Base-by-base conservation (phyloP, 768 basidiomycete species). In the Bullera alba region DNA sequence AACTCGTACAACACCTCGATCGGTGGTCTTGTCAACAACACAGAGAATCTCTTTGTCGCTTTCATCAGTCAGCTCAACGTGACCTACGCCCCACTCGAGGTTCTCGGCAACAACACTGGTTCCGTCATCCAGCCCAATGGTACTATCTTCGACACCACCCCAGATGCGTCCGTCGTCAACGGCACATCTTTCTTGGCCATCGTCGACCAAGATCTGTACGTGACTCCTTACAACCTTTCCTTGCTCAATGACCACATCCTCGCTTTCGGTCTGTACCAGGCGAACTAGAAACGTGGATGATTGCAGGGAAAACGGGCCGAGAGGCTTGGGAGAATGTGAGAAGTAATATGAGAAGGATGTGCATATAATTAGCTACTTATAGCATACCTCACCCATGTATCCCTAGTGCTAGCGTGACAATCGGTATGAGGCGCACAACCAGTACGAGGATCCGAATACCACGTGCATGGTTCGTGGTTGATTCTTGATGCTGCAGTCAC, bases 61-160 rank as follows among this genome's bases (percentile, higher is more conserved):
- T 83, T 81, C 78, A 77, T 82, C 47, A 77, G 75, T 19, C 81
- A 83, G 65, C 69, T 82, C 46, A 83, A 82, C 74, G 76, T 75
- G 10, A 82, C 81, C 4, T 82, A 77, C 72, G 78, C 79, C 4
- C 75, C 77, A 0, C 72, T 83, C 27, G 63, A 76, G 47, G 71
- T 73, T 48, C 75, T 74, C 17, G 75, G 75, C n/a, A 58, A 61
- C 53, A 51, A 51, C 56, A 71, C 73, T n/a, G 81, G 75, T 1
- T 71, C 62, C 14, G 79, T 80, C 8, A 61, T 66, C 27, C 79
- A 82, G 57, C 81, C 81, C 3, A 75, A 71, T 30, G 78, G 74
- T 5, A 56, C 50, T n/a, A 75, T 83, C 19, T 81, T 75, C 63
- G 47, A 56, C 47, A 55, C 46, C 44, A 45, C 47, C 6, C 54